These are phyloP conservation scores for Coemansia sp. DNA, from an alignment of 192 early-diverging fungal genomes.

Conservation along the genomic window DNA sequence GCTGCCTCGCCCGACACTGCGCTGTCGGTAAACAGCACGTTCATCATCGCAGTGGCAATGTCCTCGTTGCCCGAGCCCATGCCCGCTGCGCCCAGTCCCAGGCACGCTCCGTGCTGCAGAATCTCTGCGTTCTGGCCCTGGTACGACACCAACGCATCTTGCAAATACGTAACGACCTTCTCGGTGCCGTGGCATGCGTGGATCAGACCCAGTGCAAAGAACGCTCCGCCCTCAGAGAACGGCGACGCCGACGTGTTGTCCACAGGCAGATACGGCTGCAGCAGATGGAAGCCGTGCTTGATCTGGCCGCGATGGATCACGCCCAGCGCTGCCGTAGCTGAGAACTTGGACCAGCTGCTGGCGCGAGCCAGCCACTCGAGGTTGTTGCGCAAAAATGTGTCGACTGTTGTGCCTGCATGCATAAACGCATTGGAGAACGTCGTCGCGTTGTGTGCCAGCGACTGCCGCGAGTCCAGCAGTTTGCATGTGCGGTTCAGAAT, in stretches of 20 bases:
- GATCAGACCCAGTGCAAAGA: slow-evolving; percentile 97
- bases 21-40: slow-evolving; percentile 86
- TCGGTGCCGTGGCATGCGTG: slow-evolving; percentile 90
- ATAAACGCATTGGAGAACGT: slow-evolving; percentile 97
- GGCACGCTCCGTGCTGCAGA: slow-evolving; percentile 92
- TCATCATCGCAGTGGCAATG: slow-evolving; percentile 85
- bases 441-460: slow-evolving; percentile 91
- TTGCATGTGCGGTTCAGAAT: slow-evolving; percentile 93
- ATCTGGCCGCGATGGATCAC: slow-evolving; percentile 99
- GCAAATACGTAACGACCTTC: slow-evolving; percentile 77
- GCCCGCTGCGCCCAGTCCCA: slow-evolving; percentile 93
- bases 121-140: slow-evolving; percentile 71
- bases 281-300: slow-evolving; percentile 72
- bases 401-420: slow-evolving; percentile 97
- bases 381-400: slow-evolving; percentile 96
- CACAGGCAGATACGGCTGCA: slow-evolving; percentile 93
- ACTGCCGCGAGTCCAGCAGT: slow-evolving; percentile 84
- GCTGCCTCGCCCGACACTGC: slow-evolving; percentile 98
- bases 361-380: slow-evolving; percentile 96
- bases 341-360: slow-evolving; percentile 99
- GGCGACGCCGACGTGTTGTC: slow-evolving; percentile 82
- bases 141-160: slow-evolving; percentile 75
- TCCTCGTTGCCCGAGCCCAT: slow-evolving; percentile 93
- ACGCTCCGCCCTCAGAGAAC: slow-evolving; percentile 95
- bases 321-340: slow-evolving; percentile 94